Evolutionary conservation across 345 rosid genomes (phyloP).

Genomic region (Pistacia vera): DNA sequence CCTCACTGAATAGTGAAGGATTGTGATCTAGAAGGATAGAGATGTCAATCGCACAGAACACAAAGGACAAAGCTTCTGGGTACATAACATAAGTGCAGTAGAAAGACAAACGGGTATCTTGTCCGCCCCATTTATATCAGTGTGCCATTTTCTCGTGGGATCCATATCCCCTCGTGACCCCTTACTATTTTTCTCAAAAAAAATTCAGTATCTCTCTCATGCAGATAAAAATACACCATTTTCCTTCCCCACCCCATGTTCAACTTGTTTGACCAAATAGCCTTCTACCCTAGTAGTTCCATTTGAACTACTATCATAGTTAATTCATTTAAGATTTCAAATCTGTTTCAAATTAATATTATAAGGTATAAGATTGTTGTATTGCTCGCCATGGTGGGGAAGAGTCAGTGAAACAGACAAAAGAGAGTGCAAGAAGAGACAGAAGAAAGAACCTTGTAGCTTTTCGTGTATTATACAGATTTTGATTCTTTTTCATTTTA

Average conservation of each 20-base stretch:
- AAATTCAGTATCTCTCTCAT: neutral
- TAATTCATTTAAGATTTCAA: no score
- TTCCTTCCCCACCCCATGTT: neutral
- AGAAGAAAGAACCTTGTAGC: slow-evolving; percentile 53
- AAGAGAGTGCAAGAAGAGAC: slow-evolving; percentile 53
- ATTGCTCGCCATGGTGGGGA: slow-evolving; percentile 12
- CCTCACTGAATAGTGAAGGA: neutral
- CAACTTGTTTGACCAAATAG: slow-evolving; percentile 17
- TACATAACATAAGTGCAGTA: neutral
- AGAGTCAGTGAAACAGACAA: slow-evolving; percentile 45
- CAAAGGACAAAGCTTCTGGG: slow-evolving; percentile 27
- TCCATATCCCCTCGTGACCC: slow-evolving; percentile 43
- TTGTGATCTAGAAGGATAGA: slow-evolving; percentile 33
- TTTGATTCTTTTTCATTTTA: slow-evolving; percentile 37
- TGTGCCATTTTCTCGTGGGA: slow-evolving; percentile 41
- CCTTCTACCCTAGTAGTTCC: neutral
- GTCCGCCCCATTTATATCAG: slow-evolving; percentile 40
- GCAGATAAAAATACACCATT: neutral
- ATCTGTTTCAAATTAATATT: no score
- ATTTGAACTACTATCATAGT: no score
- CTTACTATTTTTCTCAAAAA: neutral
- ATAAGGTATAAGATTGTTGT: neutral
- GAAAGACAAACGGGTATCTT: slow-evolving; percentile 34
- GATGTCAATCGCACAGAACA: slow-evolving; percentile 22
- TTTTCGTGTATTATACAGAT: slow-evolving; percentile 40